Evolutionary conservation across 2,329 filamentous ascomycete species (phyloP).

Genomic region (Monosporascus sp.): DNA sequence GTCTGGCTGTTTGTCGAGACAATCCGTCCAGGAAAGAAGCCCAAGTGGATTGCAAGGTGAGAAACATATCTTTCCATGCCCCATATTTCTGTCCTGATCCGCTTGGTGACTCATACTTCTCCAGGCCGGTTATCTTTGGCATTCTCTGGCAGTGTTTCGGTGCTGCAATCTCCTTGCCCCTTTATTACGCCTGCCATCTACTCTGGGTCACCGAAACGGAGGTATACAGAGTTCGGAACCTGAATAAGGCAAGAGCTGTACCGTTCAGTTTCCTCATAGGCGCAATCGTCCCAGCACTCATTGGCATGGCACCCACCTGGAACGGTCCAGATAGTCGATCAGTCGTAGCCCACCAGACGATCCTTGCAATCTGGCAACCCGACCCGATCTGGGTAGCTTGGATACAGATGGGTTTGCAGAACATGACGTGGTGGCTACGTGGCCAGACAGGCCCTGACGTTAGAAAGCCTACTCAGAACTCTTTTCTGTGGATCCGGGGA

Average conservation of each 20-base stretch:
- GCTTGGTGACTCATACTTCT: no score
- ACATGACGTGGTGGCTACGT: slow-evolving; percentile 2
- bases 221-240: slow-evolving; percentile 9
- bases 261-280: slow-evolving; percentile 20
- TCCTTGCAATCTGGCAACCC: slow-evolving; percentile 18
- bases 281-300: slow-evolving; percentile 14
- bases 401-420: slow-evolving; percentile 5
- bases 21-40: slow-evolving; percentile 14
- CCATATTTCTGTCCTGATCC: background rate
- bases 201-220: slow-evolving; percentile 12
- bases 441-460: background rate
- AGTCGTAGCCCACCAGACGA: slow-evolving; percentile 14
- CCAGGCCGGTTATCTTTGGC: slow-evolving; percentile 18
- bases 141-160: slow-evolving; percentile 20
- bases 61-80: background rate
- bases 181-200: slow-evolving; percentile 20
- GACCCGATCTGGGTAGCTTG: slow-evolving; percentile 18
- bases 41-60: slow-evolving; percentile 14
- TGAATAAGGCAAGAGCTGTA: slow-evolving; percentile 11
- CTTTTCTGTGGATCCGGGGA: slow-evolving; percentile 9
- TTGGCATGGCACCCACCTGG: slow-evolving; percentile 20
- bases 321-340: slow-evolving; percentile 11
- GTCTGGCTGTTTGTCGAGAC: slow-evolving; percentile 23
- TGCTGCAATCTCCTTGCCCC: slow-evolving; percentile 19
- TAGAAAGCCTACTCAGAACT: slow-evolving; percentile 1